Conservation (phyloP, 2,329 filamentous ascomycete species). For the Endoconidiophora laricicola region DNA sequence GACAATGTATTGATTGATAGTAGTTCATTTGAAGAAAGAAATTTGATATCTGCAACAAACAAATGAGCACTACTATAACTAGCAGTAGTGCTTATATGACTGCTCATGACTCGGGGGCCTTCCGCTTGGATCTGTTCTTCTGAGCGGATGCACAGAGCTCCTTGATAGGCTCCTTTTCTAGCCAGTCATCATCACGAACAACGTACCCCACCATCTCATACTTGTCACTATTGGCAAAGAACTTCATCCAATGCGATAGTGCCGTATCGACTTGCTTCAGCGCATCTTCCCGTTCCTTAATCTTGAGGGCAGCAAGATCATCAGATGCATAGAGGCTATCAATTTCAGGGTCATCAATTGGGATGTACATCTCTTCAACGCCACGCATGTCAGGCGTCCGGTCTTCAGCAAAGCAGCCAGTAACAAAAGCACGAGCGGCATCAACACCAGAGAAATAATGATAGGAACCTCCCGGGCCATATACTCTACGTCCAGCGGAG, state of each 20-base stretch:
- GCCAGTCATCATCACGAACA: slow-evolving; percentile 41
- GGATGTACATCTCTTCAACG: slow-evolving; percentile 70
- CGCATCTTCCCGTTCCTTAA: slow-evolving; percentile 49
- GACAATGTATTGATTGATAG: no score
- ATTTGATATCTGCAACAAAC: no score
- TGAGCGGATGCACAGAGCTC: neutral
- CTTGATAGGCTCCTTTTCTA: slow-evolving; percentile 24
- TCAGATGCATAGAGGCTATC: slow-evolving; percentile 40
- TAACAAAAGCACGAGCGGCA: slow-evolving; percentile 76
- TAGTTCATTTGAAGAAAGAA: neutral
- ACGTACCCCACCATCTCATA: slow-evolving; percentile 71
- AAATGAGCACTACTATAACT: neutral
- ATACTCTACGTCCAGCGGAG: slow-evolving; percentile 47
- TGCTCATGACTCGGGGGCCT: neutral
- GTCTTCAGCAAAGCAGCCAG: slow-evolving; percentile 82
- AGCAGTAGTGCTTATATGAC: neutral
- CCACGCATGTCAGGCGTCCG: slow-evolving; percentile 70
- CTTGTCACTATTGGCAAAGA: slow-evolving; percentile 66
- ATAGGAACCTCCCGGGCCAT: slow-evolving; percentile 77
- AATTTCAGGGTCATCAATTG: slow-evolving; percentile 42
- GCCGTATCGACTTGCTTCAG: slow-evolving; percentile 46
- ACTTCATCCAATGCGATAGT: slow-evolving; percentile 65
- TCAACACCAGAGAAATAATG: slow-evolving; percentile 74
- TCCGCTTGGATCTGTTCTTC: neutral
- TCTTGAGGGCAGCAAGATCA: slow-evolving; percentile 36